Evolutionary conservation across 495 filamentous ascomycete genomes (phyloP).

Genomic region (Penicillium steckii): DNA sequence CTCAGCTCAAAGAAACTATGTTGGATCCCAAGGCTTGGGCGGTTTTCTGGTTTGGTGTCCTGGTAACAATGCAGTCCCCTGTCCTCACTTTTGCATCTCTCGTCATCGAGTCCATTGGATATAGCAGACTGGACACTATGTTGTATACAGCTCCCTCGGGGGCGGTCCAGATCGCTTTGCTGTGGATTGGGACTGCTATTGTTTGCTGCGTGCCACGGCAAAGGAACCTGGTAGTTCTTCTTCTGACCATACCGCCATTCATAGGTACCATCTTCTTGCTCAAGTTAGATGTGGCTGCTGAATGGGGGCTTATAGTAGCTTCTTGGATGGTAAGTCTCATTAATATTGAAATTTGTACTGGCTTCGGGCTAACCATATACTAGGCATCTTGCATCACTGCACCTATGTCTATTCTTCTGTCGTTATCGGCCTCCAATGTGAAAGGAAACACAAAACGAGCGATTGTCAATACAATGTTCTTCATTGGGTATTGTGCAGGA

Average conservation of each 20-base stretch:
- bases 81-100: constrained; percentile 35
- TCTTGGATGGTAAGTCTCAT: constrained; percentile 32
- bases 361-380: not conserved
- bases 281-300: constrained; percentile 23
- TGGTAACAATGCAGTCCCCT: constrained; percentile 25
- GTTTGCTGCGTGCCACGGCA: constrained; percentile 22
- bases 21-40: constrained; percentile 60
- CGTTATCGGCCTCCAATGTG: constrained; percentile 54
- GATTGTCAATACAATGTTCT: constrained; percentile 39
- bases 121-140: constrained; percentile 29
- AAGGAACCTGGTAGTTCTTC: constrained; percentile 20
- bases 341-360: not conserved
- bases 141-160: constrained; percentile 32
- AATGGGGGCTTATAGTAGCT: constrained; percentile 33
- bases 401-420: constrained; percentile 53
- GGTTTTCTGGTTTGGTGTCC: constrained; percentile 54
- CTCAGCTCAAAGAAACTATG: constrained; percentile 55
- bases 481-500: constrained; percentile 37
- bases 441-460: constrained; percentile 65
- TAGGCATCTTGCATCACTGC: constrained; percentile 37
- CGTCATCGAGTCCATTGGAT: constrained; percentile 32
- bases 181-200: constrained; percentile 31
- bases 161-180: constrained; percentile 29
- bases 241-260: constrained; percentile 25
- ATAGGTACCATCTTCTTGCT: constrained; percentile 30